These are phyloP conservation scores for Pseudogymnoascus sp. DNA, from an alignment of 2,329 filamentous ascomycete genomes.

Conservation along the genomic window DNA sequence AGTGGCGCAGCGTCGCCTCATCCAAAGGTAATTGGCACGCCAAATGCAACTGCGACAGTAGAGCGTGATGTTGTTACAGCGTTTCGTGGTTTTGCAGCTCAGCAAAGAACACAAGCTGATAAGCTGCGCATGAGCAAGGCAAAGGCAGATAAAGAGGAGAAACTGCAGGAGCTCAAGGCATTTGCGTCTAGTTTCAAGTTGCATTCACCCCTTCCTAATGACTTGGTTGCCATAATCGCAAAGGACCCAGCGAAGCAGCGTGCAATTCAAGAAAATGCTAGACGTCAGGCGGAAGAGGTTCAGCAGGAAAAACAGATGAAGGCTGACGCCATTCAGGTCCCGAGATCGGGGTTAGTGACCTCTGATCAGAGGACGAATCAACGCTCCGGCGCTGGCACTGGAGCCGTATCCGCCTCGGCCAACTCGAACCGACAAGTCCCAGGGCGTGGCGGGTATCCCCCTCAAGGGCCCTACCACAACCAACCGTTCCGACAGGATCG, in stretches of 20 bases:
- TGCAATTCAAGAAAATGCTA: constrained; percentile 82
- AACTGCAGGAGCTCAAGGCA: constrained; percentile 88
- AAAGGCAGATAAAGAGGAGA: constrained; percentile 76
- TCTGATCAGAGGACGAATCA: constrained; percentile 32
- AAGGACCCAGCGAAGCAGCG: constrained; percentile 95
- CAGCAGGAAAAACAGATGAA: constrained; percentile 29
- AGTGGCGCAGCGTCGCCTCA: constrained; percentile 27
- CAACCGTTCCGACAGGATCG: constrained; percentile 28
- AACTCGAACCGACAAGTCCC: constrained; percentile 23
- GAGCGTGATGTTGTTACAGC: constrained; percentile 52
- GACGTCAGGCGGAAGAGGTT: constrained; percentile 59
- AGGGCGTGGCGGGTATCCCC: constrained; percentile 31
- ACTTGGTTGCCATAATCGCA: constrained; percentile 88
- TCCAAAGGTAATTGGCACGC: constrained; percentile 30
- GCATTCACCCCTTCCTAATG: constrained; percentile 80
- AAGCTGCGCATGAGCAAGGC: constrained; percentile 49
- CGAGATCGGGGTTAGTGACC: constrained; percentile 18
- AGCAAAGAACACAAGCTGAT: constrained; percentile 47
- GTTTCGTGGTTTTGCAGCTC: constrained; percentile 55
- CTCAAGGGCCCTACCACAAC: constrained; percentile 33
- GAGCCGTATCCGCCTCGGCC: constrained; percentile 24
- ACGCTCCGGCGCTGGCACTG: constrained; percentile 38
- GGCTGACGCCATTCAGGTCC: constrained; percentile 34
- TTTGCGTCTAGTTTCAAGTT: constrained; percentile 94
- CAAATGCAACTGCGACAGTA: constrained; percentile 51